Percentiles rank a stretch among this genome's conserved stretches.
phyloP scores from a whole-genome alignment of 2,329 filamentous ascomycete species.

The Venturia asperata region DNA sequence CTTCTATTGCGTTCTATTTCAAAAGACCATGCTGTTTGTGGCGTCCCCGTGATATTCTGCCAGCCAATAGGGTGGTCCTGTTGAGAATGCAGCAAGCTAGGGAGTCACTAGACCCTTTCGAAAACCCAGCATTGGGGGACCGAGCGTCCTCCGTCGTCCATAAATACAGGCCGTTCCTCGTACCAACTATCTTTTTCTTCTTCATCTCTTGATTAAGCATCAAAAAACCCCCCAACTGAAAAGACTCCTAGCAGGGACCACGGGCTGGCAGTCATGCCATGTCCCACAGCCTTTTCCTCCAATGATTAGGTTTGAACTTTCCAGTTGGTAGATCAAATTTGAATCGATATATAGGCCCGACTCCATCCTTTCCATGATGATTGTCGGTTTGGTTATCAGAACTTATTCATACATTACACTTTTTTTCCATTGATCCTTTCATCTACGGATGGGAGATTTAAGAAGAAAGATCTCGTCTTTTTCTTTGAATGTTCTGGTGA shows the following conservation, averaged over 20 bases:
- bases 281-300: too few species aligned
- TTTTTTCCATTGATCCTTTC: conserved; percentile 7
- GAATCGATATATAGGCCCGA: too few species aligned
- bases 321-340: too few species aligned
- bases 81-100: background rate
- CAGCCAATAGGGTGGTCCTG: background rate
- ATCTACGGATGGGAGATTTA: conserved; percentile 7
- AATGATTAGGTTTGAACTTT: too few species aligned
- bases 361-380: too few species aligned
- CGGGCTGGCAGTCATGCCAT: too few species aligned
- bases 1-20: too few species aligned
- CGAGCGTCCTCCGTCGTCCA: background rate
- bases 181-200: background rate
- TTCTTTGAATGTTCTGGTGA: background rate
- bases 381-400: too few species aligned
- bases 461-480: background rate
- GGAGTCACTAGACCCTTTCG: too few species aligned
- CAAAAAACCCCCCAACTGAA: too few species aligned
- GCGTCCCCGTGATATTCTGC: background rate
- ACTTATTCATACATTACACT: too few species aligned
- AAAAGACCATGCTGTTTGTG: background rate
- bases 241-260: too few species aligned
- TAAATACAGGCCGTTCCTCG: background rate
- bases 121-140: background rate
- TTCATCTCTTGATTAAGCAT: background rate